phyloP scores from a whole-genome alignment of 371 early-diverging fungal species.

The Mucor circinelloides region DNA sequence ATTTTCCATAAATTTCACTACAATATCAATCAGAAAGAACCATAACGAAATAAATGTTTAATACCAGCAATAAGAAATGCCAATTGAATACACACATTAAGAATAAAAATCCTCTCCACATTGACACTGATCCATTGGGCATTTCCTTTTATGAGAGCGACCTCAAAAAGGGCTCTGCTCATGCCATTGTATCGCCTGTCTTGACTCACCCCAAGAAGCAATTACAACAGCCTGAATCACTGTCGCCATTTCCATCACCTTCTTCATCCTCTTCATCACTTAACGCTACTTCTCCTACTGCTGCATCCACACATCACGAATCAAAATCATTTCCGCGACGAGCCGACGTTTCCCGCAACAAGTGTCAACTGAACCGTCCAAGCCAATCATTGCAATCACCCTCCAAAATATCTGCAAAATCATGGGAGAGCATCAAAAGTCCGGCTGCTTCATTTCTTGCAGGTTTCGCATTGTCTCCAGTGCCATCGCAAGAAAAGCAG shows the following conservation, averaged over 20 bases:
- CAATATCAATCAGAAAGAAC: not conserved
- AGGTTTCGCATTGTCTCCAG: constrained; percentile 42
- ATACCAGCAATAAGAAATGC: constrained; percentile 3
- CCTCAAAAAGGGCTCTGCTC: constrained; percentile 1
- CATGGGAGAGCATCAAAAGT: constrained; percentile 52
- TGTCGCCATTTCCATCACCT: constrained; percentile 30
- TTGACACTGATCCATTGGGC: constrained; percentile 30
- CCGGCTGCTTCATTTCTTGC: constrained; percentile 65
- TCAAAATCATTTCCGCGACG: constrained; percentile 10
- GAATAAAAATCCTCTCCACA: constrained; percentile 21
- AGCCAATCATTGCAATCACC: constrained; percentile 7
- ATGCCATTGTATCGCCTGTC: constrained; percentile 10
- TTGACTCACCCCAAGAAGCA: not conserved
- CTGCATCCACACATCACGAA: not conserved
- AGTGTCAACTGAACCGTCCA: constrained; percentile 26
- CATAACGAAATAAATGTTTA: not conserved
- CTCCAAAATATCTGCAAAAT: constrained; percentile 38
- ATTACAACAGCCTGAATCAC: not conserved
- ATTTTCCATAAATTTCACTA: constrained; percentile 4
- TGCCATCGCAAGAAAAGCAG: constrained; percentile 14
- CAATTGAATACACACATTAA: constrained; percentile 11
- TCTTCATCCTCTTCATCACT: constrained; percentile 28
- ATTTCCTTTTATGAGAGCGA: constrained; percentile 21
- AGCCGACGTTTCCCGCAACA: constrained; percentile 15
- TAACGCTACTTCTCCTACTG: not conserved